A percentile compares a stretch with the other conserved stretches of the same genome.
Evolutionary conservation across 495 filamentous ascomycete genomes (phyloP).

Genomic region (Lophiotrema nucula): DNA sequence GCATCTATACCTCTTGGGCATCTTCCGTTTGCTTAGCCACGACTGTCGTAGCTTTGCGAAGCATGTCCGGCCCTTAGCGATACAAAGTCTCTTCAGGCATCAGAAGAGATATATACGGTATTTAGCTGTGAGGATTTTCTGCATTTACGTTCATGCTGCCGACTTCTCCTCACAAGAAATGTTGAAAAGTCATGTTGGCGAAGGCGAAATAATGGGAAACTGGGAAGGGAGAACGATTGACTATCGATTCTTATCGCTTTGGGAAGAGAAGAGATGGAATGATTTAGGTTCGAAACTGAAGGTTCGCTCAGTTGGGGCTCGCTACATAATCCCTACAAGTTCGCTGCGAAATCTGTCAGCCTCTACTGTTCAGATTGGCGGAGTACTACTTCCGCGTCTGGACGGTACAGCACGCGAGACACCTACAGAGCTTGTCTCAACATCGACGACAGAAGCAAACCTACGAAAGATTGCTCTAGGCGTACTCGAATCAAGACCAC

Average conservation of each 20-base stretch:
- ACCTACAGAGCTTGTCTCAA: constrained; percentile 57
- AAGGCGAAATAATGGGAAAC: constrained; percentile 59
- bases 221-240: constrained; percentile 79
- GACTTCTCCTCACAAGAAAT: constrained; percentile 74
- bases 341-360: constrained; percentile 42
- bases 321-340: background rate
- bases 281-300: constrained; percentile 23
- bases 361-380: constrained; percentile 55
- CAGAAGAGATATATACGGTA: constrained; percentile 63
- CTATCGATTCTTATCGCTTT: constrained; percentile 78
- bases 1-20: constrained; percentile 56
- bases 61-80: constrained; percentile 60
- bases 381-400: constrained; percentile 66
- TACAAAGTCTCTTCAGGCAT: constrained; percentile 68
- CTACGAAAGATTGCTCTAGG: constrained; percentile 63
- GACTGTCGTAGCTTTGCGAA: constrained; percentile 63
- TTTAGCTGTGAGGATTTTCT: constrained; percentile 76
- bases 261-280: constrained; percentile 61
- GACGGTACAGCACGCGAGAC: constrained; percentile 48
- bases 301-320: background rate
- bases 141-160: constrained; percentile 73
- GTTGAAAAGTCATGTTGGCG: constrained; percentile 60
- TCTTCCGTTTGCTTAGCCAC: constrained; percentile 74
- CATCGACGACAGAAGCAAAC: constrained; percentile 68
- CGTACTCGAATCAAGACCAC: constrained; percentile 62